phyloP scores from a whole-genome alignment of 768 basidiomycete species.

The Pisolithus marmoratus region DNA sequence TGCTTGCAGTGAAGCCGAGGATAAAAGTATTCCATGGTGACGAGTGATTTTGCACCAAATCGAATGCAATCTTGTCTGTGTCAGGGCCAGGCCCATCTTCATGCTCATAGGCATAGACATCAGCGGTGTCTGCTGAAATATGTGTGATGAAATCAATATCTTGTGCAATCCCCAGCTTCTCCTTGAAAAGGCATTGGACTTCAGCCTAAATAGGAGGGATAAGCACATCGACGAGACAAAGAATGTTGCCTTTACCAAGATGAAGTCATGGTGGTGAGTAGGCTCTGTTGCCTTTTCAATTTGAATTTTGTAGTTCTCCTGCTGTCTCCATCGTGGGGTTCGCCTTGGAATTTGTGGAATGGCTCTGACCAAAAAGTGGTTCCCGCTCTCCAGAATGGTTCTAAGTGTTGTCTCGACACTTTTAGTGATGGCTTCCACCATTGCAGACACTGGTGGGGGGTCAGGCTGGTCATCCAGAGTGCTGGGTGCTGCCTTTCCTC shows the following conservation, averaged over 20 bases:
- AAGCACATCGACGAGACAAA: not conserved
- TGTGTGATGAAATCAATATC: conserved; percentile 4
- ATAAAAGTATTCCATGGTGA: not conserved
- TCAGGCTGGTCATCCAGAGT: too few species aligned
- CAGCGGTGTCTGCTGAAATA: not conserved
- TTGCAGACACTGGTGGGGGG: too few species aligned
- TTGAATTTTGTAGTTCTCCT: not conserved
- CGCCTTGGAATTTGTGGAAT: not conserved
- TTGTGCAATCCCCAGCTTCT: conserved; percentile 3
- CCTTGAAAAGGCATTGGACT: conserved; percentile 8
- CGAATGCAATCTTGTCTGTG: not conserved
- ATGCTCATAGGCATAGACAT: conserved; percentile 5
- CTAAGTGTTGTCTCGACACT: not conserved
- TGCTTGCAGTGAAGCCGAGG: too few species aligned
- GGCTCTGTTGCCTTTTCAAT: too few species aligned
- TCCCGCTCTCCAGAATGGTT: not conserved
- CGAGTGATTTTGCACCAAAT: not conserved
- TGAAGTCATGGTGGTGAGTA: conserved; percentile 3
- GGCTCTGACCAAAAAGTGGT: not conserved
- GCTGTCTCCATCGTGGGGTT: not conserved
- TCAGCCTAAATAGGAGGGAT: conserved; percentile 2
- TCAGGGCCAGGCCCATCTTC: conserved; percentile 6
- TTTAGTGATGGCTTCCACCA: too few species aligned
- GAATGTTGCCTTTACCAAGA: conserved; percentile 1
- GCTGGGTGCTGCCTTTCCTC: too few species aligned